Evolutionary conservation across 352 stramenopile genomes (phyloP), one percentile per base, ranked within the genome.

Genomic region (Aphanomyces invadans): DNA sequence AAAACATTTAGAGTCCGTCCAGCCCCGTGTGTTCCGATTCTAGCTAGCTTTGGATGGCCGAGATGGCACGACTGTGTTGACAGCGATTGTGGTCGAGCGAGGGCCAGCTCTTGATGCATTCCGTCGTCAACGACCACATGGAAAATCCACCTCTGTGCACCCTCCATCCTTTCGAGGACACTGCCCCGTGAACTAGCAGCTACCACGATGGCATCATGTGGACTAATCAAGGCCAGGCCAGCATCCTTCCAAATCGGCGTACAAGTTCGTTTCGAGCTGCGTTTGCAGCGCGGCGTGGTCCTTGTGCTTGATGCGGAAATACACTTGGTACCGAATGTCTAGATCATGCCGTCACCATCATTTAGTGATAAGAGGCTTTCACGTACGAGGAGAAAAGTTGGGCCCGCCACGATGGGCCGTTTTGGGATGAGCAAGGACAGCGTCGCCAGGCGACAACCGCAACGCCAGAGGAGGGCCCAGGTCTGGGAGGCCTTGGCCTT

Each of bases 291-390:
- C 55, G 19, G 76, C 67, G 42, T 89, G 72, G 21, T 76, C 64
- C 19, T 78, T 74, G 72, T 92, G 81, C 72, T 90, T 92, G 62
- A 92, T 76, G 28, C 83, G 83, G 48, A 90, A 90, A 78, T 90
- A 90, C 11, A 92, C 62, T 71, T 90, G 83, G 62, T 92, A 92
- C 25, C 81, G 80, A 45, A 92, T 82, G 61, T 92, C 77, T 57
- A 57, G 21, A 54, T 28, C 11, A 17, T 12, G 19, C 17, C 17
- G 12, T 33, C 19, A 32, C 11, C 12, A 57, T 26, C n/a, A n/a
- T n/a, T n/a, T n/a, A n/a, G n/a, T n/a, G n/a, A n/a, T n/a, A 42
- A 15, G 29, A 5, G n/a, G 17, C 9, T 21, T 1, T 2, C 10
- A 29, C 15, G 17, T 33, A 57, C 49, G 17, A 0, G 79, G 81